Evolutionary conservation across 2,329 filamentous ascomycete species (phyloP).

Genomic region (Pyrenochaeta sp.): DNA sequence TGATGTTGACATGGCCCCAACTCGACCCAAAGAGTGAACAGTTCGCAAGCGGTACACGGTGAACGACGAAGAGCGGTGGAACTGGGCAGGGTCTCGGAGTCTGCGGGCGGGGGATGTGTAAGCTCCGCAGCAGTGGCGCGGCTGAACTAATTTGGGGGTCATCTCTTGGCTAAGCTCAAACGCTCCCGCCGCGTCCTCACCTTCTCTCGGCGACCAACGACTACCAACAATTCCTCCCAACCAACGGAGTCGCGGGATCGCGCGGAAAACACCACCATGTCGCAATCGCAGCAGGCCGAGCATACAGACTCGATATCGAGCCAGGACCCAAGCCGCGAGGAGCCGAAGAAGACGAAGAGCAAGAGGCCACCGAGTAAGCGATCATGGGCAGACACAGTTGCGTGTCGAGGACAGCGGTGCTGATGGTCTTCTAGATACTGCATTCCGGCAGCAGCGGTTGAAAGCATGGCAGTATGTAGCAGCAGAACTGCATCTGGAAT

Average conservation of each 20-base stretch:
- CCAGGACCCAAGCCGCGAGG: conserved; percentile 52
- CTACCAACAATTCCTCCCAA: conserved; percentile 19
- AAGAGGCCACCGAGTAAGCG: conserved; percentile 84
- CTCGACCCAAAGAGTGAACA: too few species aligned
- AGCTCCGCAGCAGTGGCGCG: conserved; percentile 30
- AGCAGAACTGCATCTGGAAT: background rate
- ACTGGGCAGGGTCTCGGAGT: conserved; percentile 24
- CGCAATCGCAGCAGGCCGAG: conserved; percentile 55
- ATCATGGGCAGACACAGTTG: conserved; percentile 6
- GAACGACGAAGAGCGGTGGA: background rate
- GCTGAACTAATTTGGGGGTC: conserved; percentile 33
- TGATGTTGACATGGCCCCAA: background rate
- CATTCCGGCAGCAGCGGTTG: conserved; percentile 93
- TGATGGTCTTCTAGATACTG: conserved; percentile 73
- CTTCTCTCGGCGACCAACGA: conserved; percentile 21
- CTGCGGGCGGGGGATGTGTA: conserved; percentile 19
- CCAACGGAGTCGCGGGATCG: conserved; percentile 35
- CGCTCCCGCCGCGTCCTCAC: conserved; percentile 26
- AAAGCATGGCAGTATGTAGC: conserved; percentile 96
- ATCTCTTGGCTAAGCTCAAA: conserved; percentile 31
- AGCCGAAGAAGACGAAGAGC: conserved; percentile 78
- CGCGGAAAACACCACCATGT: conserved; percentile 51
- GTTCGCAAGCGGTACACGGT: too few species aligned
- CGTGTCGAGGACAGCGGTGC: conserved; percentile 16
- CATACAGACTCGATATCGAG: conserved; percentile 53